Evolutionary conservation across 352 stramenopile species (phyloP).

Genomic region (Globisporangium cederbergense): DNA sequence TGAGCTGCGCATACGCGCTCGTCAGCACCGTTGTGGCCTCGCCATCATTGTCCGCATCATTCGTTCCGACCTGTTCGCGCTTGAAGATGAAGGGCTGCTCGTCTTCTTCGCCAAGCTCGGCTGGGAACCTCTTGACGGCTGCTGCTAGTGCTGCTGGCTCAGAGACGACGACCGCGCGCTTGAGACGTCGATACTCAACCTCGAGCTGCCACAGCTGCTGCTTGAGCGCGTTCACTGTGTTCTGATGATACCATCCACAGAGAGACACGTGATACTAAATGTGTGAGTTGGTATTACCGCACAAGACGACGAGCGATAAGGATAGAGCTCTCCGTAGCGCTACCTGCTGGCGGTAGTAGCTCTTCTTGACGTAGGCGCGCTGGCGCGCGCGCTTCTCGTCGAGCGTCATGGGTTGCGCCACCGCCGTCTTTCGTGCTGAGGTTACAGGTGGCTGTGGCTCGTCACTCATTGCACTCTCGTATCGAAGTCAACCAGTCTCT

Average conservation of each 20-base stretch:
- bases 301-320: not conserved
- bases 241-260: constrained; percentile 14
- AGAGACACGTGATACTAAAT: not conserved
- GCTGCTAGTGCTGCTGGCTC: not conserved
- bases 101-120: not conserved
- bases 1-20: constrained; percentile 3
- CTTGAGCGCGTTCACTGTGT: constrained; percentile 27
- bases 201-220: constrained; percentile 17
- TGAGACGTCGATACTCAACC: not conserved
- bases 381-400: constrained; percentile 47
- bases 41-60: not conserved
- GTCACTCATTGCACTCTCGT: not conserved
- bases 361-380: constrained; percentile 47
- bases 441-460: not conserved
- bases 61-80: not conserved
- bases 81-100: not conserved
- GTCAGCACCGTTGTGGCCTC: not conserved
- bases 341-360: constrained; percentile 41
- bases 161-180: not conserved
- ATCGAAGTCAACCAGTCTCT: too few species aligned
- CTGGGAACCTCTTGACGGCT: not conserved
- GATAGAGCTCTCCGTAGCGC: not conserved
- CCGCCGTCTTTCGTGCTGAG: not conserved
- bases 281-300: not conserved
- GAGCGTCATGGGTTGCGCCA: constrained; percentile 15